Conservation (phyloP, 208 protist genomes). For the Trypanosoma melophagium region DNA sequence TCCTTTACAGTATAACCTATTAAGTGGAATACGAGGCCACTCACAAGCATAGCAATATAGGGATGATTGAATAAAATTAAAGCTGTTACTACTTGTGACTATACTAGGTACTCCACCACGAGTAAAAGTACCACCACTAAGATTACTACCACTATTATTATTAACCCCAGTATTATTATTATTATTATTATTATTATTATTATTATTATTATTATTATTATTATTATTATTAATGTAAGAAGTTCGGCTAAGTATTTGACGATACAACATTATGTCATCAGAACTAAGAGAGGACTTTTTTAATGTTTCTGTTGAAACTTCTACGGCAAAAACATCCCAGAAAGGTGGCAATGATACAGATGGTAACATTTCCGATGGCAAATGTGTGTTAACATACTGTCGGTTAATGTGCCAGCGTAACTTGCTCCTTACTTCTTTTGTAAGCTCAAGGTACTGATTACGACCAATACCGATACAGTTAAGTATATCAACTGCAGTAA, state of each 20-base stretch:
- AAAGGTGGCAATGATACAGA: slow-evolving; percentile 55
- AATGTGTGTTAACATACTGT: slow-evolving; percentile 52
- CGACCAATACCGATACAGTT: slow-evolving; percentile 94
- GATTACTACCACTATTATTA: neutral
- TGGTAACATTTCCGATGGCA: slow-evolving; percentile 56
- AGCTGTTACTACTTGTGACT: too few species aligned
- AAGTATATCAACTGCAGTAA: slow-evolving; percentile 95
- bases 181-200: slow-evolving; percentile 19
- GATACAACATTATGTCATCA: slow-evolving; percentile 50
- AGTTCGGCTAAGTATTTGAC: slow-evolving; percentile 30
- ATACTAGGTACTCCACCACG: neutral
- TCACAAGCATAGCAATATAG: slow-evolving; percentile 47
- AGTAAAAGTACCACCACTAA: neutral
- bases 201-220: slow-evolving; percentile 17
- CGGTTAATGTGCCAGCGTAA: slow-evolving; percentile 77
- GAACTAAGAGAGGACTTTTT: slow-evolving; percentile 20
- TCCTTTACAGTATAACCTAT: slow-evolving; percentile 79
- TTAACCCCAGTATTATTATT: neutral
- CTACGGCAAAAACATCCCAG: slow-evolving; percentile 46
- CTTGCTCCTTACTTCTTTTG: slow-evolving; percentile 93
- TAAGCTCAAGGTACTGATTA: slow-evolving; percentile 97
- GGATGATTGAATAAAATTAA: neutral
- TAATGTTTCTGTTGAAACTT: slow-evolving; percentile 28
- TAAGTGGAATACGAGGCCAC: slow-evolving; percentile 45
- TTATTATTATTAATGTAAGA: neutral